Evolutionary conservation across 2,329 filamentous ascomycete species (phyloP), one percentile per base, ranked within the genome.

Genomic region (Calonectria pseudoturangicola): DNA sequence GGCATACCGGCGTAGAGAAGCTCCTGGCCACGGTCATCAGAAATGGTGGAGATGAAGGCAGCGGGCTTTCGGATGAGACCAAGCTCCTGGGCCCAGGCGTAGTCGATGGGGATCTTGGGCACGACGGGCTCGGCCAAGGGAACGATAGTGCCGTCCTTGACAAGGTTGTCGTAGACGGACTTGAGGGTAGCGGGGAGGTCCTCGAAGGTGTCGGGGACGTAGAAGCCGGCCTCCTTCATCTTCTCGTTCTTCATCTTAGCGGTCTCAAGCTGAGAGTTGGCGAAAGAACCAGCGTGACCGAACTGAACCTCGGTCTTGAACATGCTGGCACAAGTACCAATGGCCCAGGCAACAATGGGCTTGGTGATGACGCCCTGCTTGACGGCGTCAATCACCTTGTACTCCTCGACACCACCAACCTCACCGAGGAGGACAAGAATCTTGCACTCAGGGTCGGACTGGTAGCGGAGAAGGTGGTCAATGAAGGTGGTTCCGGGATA

Each of bases 271-370:
- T 98, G 94, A 72, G 97, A 99, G 92, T 99, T 99, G 90, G 97
- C 97, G 80, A 98, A 98, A 68, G 97, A 95, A 88, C 97, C 97
- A 82, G 97, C 97, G 89, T 99, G 97, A 83, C 97, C 97, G 88
- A 99, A 99, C 87, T 99, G 97, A 56, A 99, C 97, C 90, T 99
- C 97, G 48, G 97, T 99, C 93, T 98, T 98, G 91, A 99, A 98
- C 95, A 99, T 97, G 91, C 95, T 96, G 76, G 97, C 97, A 87
- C 97, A 98, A 81, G 97, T 99, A 90, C 97, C 97, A 83, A 99
- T 99, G 79, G 97, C 97, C 97, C 97, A 99, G 51, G 97, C 97
- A 74, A 99, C 96, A 83, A 99, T 97, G 82, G 97, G 97, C 93
- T 99, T 99, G 85, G 93, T 99, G 86, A 99, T 98, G 84, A 91